Percentiles rank a stretch among this genome's conserved stretches.
phyloP scores from a whole-genome alignment of 2,329 filamentous ascomycete genomes.

The Chaetomiaceae sp. region DNA sequence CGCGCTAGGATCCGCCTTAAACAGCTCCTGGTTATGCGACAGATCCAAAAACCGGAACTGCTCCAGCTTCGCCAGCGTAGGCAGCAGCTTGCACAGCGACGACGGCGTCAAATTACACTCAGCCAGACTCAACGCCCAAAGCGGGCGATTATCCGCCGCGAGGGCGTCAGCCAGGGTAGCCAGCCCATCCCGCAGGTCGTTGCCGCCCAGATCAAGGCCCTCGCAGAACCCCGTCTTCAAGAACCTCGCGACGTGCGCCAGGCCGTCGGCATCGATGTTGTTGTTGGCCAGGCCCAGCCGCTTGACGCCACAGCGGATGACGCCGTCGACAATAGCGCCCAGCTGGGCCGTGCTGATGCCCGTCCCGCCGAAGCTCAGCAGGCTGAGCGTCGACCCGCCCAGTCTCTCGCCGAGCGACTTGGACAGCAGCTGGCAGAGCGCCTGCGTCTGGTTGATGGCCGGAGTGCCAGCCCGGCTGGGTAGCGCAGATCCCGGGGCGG shows the following conservation, averaged over 20 bases:
- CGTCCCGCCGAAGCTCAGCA: conserved; percentile 79
- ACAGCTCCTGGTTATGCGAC: conserved; percentile 81
- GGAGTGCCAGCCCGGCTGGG: no score
- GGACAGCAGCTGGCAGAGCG: conserved; percentile 60
- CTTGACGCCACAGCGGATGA: conserved; percentile 71
- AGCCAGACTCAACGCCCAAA: conserved; percentile 81
- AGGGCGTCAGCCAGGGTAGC: conserved; percentile 49
- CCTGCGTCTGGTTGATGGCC: no score
- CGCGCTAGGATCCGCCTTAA: conserved; percentile 67
- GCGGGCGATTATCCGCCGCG: conserved; percentile 46
- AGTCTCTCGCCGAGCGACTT: conserved; percentile 73
- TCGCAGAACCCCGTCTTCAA: conserved; percentile 73
- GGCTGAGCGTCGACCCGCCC: conserved; percentile 69
- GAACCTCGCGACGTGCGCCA: conserved; percentile 73
- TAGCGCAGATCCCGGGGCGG: no score
- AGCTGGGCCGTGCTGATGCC: conserved; percentile 67
- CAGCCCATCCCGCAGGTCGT: conserved; percentile 59
- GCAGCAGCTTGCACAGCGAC: conserved; percentile 69
- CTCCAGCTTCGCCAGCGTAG: conserved; percentile 62
- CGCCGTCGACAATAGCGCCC: conserved; percentile 71
- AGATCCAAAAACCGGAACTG: conserved; percentile 86
- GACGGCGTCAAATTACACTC: conserved; percentile 75
- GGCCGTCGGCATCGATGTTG: conserved; percentile 64
- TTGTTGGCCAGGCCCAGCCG: conserved; percentile 83
- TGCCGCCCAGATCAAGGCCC: conserved; percentile 84